Base-by-base conservation (phyloP, 139 green algal species). In the Picochlorum costavermella region DNA sequence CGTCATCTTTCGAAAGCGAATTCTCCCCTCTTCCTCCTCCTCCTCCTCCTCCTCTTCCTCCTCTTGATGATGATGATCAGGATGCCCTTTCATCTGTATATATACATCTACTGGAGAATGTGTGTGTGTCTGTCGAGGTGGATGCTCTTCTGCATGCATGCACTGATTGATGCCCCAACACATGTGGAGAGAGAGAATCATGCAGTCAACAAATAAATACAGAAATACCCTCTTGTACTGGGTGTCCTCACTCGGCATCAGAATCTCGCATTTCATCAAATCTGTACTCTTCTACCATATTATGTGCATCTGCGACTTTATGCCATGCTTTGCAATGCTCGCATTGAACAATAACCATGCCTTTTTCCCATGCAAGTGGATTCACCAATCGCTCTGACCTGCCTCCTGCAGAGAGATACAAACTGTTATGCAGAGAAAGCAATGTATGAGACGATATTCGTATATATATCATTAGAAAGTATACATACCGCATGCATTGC, bases 281-380 rank as follows among this genome's bases (percentile, higher is more conserved):
- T 1, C 71, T 30, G 20, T 72, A 72, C 40, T 77, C 71, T 25
- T 77, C 71, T 44, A 77, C 71, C 25, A 77, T 58, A 17, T 70
- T 70, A 16, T 57, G 60, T 6, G 64, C 71, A 53, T 77, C 71
- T 14, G 64, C 58, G 44, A 77, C 36, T 43, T 73, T 77, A 45
- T 77, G 71, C 71, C 71, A 77, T 0, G 57, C 49, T 6, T 68
- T 30, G 45, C 71, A 77, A 33, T 65, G 26, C 60, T 58, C 45
- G 45, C 71, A 77, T 37, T 77, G 60, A 4, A 63, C 64, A 31
- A 77, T 77, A 6, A 77, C 51, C 71, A 77, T 50, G 11, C 71
- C 71, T 28, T 55, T 44, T 4, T 65, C n/a, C 71, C 71, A 77
- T 1, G 71, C 71, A 2, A 77, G 17, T 1, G 71, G 71, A 55